phyloP scores from a whole-genome alignment of 140 eudicot genomes.

The Erigeron philadelphicus region DNA sequence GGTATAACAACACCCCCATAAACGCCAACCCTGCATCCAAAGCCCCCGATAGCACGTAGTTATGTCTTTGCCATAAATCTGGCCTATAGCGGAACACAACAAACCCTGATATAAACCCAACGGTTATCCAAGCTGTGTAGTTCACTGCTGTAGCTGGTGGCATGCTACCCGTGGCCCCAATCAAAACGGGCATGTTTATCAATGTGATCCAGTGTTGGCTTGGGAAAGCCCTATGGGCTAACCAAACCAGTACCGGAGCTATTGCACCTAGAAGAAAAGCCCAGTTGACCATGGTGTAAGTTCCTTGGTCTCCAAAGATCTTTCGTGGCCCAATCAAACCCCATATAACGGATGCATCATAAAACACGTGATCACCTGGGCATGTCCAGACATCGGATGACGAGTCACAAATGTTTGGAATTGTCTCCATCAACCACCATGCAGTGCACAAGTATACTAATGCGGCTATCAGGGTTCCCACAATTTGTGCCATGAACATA shows the following conservation, averaged over 20 bases:
- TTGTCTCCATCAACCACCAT: constrained; percentile 97
- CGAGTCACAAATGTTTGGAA: constrained; percentile 61
- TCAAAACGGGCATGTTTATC: constrained; percentile 78
- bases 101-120: constrained; percentile 74
- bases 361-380: constrained; percentile 81
- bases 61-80: constrained; percentile 70
- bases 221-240: constrained; percentile 67
- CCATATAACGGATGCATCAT: constrained; percentile 86
- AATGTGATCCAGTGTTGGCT: constrained; percentile 66
- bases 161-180: constrained; percentile 72
- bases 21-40: constrained; percentile 89
- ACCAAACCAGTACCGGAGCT: constrained; percentile 77
- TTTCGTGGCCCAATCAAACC: constrained; percentile 71
- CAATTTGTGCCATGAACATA: constrained; percentile 97
- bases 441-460: constrained; percentile 80
- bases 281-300: constrained; percentile 67
- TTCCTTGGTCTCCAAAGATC: constrained; percentile 75
- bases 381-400: constrained; percentile 79
- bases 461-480: constrained; percentile 73
- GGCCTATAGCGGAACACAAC: constrained; percentile 69
- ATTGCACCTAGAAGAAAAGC: constrained; percentile 71
- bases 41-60: constrained; percentile 78
- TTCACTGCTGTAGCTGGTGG: constrained; percentile 93
- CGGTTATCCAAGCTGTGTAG: constrained; percentile 72
- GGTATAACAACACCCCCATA: constrained; percentile 77